These are phyloP conservation scores for Dillenia turbinata DNA, from an alignment of 164 flowering plant genomes.

Conservation along the genomic window DNA sequence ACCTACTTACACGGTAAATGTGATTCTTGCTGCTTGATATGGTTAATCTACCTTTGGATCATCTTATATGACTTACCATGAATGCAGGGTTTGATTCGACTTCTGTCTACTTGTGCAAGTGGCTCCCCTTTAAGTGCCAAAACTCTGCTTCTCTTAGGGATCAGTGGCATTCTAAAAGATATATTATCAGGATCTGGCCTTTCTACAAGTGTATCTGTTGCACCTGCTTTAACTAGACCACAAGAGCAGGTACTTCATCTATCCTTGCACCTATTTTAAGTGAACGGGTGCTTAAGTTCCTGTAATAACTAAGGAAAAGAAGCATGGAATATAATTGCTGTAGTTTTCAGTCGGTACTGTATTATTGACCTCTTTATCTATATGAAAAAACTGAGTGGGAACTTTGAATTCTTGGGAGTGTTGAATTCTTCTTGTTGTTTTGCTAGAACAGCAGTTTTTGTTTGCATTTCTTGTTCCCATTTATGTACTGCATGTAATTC, in stretches of 20 bases:
- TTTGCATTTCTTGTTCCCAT: too few species aligned
- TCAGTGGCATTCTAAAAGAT: slow-evolving; percentile 93
- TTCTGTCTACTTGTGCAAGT: slow-evolving; percentile 92
- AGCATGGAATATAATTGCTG: too few species aligned
- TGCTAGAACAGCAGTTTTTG: too few species aligned
- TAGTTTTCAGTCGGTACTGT: too few species aligned
- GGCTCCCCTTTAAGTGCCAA: slow-evolving; percentile 88
- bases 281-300: too few species aligned
- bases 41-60: slow-evolving; percentile 2
- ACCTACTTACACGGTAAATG: slow-evolving; percentile 85
- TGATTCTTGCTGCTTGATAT: slow-evolving; percentile 1
- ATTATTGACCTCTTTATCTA: too few species aligned
- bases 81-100: slow-evolving; percentile 88
- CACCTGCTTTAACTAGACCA: slow-evolving; percentile 93
- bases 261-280: too few species aligned
- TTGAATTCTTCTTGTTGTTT: too few species aligned
- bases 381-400: too few species aligned
- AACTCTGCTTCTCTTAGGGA: slow-evolving; percentile 88
- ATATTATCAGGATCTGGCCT: slow-evolving; percentile 80
- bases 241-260: slow-evolving; percentile 74
- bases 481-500: too few species aligned
- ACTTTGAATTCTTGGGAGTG: too few species aligned
- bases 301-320: too few species aligned
- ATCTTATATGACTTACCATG: slow-evolving; percentile 16
- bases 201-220: slow-evolving; percentile 67